Evolutionary conservation across 1,284 basidiomycete species (phyloP).

Genomic region (Sanghuangporus baumii): DNA sequence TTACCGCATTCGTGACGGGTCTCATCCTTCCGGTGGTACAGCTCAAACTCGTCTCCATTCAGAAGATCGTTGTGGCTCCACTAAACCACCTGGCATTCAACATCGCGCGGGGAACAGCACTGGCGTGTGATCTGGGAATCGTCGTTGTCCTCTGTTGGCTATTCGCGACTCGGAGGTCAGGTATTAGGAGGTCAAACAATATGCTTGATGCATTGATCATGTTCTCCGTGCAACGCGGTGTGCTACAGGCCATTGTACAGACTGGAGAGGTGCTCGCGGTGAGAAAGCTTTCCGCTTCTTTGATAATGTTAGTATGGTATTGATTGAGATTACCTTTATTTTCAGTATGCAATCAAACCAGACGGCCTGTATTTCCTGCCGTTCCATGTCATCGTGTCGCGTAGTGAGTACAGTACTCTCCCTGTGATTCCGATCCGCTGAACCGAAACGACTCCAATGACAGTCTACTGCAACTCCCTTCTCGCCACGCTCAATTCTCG

Average conservation of each 20-base stretch:
- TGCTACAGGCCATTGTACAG: conserved; percentile 15
- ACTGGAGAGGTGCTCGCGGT: conserved; percentile 12
- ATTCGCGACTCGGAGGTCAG: conserved; percentile 6
- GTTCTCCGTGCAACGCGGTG: conserved; percentile 14
- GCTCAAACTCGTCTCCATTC: background rate
- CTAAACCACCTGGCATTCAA: conserved; percentile 15
- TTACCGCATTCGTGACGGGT: conserved; percentile 4
- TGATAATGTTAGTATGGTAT: background rate
- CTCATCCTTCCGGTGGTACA: conserved; percentile 11
- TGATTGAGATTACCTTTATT: background rate
- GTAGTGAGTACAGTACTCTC: conserved; percentile 7
- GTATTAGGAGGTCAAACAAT: conserved; percentile 11
- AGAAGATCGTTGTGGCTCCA: conserved; percentile 3
- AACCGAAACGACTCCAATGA: background rate
- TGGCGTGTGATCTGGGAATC: conserved; percentile 14
- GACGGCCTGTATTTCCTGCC: conserved; percentile 9
- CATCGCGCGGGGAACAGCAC: conserved; percentile 12
- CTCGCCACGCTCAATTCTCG: conserved; percentile 15
- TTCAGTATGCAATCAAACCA: conserved; percentile 14
- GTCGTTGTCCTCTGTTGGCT: conserved; percentile 13
- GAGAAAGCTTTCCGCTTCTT: background rate
- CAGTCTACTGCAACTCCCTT: conserved; percentile 15
- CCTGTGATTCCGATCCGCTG: too few species aligned
- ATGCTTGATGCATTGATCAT: conserved; percentile 12
- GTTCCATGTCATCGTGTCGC: conserved; percentile 15